Percentiles rank a stretch among this genome's conserved stretches.
phyloP scores from a whole-genome alignment of 495 filamentous ascomycete genomes.

The Collariella sp. region DNA sequence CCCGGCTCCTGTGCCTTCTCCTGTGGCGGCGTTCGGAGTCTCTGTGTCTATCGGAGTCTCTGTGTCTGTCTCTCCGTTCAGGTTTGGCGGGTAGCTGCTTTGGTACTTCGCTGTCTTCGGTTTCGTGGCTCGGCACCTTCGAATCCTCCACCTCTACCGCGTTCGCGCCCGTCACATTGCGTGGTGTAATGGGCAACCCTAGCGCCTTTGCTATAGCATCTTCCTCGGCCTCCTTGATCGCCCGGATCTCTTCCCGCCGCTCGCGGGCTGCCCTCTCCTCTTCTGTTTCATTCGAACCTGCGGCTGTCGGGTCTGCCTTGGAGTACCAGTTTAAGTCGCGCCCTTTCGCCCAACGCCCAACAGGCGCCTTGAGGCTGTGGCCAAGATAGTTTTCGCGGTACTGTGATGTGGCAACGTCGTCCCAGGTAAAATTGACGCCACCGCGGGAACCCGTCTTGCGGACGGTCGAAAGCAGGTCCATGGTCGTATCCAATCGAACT shows the following conservation, averaged over 20 bases:
- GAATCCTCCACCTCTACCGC: conserved; percentile 31
- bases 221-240: conserved; percentile 85
- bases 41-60: conserved; percentile 29
- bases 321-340: conserved; percentile 85
- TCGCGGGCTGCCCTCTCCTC: conserved; percentile 54
- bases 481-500: conserved; percentile 31
- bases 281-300: conserved; percentile 45
- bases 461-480: conserved; percentile 91
- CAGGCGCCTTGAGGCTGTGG: conserved; percentile 90
- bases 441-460: conserved; percentile 92
- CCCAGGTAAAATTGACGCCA: conserved; percentile 93
- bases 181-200: conserved; percentile 59
- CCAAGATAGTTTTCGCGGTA: conserved; percentile 98
- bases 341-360: conserved; percentile 92
- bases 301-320: conserved; percentile 49
- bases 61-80: conserved; percentile 19
- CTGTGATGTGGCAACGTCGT: conserved; percentile 74
- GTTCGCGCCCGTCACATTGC: conserved; percentile 43
- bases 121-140: conserved; percentile 16
- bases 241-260: conserved; percentile 68
- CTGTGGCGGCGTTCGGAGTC: conserved; percentile 23
- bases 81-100: conserved; percentile 14
- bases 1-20: conserved; percentile 12
- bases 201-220: conserved; percentile 78
- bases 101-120: conserved; percentile 3